Percentiles rank a stretch among this genome's conserved stretches.
Evolutionary conservation across 331 rosid genomes (phyloP).

Genomic region (Arachis monticola): DNA sequence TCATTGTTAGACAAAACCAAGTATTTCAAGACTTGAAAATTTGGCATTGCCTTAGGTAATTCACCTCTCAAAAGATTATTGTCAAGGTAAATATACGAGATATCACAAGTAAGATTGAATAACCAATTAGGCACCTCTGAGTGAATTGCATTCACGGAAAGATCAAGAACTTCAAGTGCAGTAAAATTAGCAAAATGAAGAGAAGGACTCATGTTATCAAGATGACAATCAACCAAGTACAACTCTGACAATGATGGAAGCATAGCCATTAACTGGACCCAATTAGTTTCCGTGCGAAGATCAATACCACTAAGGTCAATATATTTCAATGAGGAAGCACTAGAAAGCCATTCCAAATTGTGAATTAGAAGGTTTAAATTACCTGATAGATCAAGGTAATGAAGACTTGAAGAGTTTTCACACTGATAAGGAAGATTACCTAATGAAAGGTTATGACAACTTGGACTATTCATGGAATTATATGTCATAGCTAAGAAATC

Average conservation of each 20-base stretch:
- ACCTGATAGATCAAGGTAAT: neutral
- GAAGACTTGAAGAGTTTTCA: neutral
- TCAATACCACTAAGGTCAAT: neutral
- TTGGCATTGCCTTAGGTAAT: neutral
- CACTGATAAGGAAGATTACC: neutral
- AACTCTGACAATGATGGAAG: slow-evolving; percentile 21
- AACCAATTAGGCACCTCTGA: slow-evolving; percentile 10
- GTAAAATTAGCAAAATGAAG: neutral
- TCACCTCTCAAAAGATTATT: neutral
- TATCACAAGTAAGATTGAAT: neutral
- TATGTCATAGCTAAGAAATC: neutral
- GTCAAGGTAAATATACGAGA: neutral
- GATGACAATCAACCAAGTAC: neutral
- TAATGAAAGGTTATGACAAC: neutral
- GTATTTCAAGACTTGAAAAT: neutral
- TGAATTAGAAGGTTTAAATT: neutral
- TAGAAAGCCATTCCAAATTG: slow-evolving; percentile 3
- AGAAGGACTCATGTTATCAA: neutral
- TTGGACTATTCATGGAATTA: neutral
- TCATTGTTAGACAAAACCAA: neutral
- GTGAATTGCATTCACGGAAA: neutral
- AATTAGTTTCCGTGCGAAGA: neutral
- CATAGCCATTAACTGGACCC: neutral
- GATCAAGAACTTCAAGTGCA: neutral
- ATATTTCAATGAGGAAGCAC: neutral